These are phyloP conservation scores for Phytophthora fragariae DNA, from an alignment of 352 stramenopile genomes.

Conservation along the genomic window DNA sequence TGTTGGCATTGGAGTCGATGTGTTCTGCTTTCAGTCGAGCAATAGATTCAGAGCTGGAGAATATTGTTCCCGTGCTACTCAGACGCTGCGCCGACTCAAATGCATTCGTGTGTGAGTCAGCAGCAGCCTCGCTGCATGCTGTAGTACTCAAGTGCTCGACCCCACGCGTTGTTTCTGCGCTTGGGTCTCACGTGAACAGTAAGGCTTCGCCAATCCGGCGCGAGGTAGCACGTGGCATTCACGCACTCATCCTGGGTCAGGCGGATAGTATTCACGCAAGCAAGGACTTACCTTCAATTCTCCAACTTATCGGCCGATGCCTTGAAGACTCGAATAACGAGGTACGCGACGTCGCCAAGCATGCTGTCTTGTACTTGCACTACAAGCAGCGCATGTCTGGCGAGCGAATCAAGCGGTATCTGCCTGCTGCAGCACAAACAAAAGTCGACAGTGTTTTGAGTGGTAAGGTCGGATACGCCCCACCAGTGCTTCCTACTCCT, in stretches of 20 bases:
- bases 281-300: slow-evolving; percentile 53
- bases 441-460: slow-evolving; percentile 63
- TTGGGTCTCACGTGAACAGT: slow-evolving; percentile 50
- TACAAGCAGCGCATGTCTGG: slow-evolving; percentile 47
- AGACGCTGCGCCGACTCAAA: slow-evolving; percentile 79
- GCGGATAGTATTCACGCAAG: slow-evolving; percentile 39
- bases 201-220: slow-evolving; percentile 64
- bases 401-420: slow-evolving; percentile 61
- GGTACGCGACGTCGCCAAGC: slow-evolving; percentile 73
- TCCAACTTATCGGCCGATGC: slow-evolving; percentile 63
- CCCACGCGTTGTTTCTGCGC: slow-evolving; percentile 47
- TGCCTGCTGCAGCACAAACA: slow-evolving; percentile 46
- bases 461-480: slow-evolving; percentile 34
- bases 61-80: slow-evolving; percentile 65
- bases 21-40: slow-evolving; percentile 48
- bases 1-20: slow-evolving; percentile 74
- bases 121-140: slow-evolving; percentile 47
- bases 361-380: slow-evolving; percentile 61
- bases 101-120: slow-evolving; percentile 77
- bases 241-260: slow-evolving; percentile 55
- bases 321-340: slow-evolving; percentile 84
- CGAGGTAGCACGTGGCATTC: slow-evolving; percentile 67
- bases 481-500: slow-evolving; percentile 19
- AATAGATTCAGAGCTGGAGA: slow-evolving; percentile 72
- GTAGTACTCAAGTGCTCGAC: slow-evolving; percentile 70